Conservation (phyloP, 108 stramenopile species). For the Craspedostauros australis region DNA sequence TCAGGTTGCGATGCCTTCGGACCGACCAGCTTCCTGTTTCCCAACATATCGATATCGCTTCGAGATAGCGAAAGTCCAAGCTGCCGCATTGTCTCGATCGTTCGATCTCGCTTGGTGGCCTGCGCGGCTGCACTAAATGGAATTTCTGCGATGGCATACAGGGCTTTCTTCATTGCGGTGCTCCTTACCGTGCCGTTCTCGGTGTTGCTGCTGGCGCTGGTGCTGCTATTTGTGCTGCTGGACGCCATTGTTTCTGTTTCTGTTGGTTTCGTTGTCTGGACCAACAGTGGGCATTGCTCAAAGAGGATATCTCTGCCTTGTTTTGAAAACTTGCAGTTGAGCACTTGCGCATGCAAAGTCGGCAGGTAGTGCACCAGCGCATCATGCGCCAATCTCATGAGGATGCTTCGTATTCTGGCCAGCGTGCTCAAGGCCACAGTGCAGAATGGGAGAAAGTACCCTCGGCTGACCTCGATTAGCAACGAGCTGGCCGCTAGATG, state of each 20-base stretch:
- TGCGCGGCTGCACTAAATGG: too few relatives aligned
- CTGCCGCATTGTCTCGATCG: too few relatives aligned
- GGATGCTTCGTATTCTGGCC: slow-evolving; percentile 27
- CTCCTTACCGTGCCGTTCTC: too few relatives aligned
- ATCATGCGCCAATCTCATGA: slow-evolving; percentile 19
- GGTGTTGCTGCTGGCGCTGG: neutral
- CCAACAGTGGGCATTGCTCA: neutral
- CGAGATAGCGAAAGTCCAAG: too few relatives aligned
- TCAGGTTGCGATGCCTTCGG: too few relatives aligned
- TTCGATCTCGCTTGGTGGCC: too few relatives aligned
- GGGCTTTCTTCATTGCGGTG: too few relatives aligned
- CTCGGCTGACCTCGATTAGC: slow-evolving; percentile 49
- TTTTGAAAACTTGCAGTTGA: neutral
- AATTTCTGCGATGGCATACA: too few relatives aligned
- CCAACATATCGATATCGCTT: too few relatives aligned
- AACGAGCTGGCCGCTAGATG: slow-evolving; percentile 47
- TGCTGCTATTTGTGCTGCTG: slow-evolving; percentile 1
- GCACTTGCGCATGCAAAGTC: neutral
- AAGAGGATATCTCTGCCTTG: neutral
- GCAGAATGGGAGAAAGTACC: slow-evolving; percentile 70
- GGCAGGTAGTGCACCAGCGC: slow-evolving; percentile 4
- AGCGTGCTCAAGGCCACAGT: slow-evolving; percentile 47
- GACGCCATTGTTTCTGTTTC: neutral
- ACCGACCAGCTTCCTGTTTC: too few relatives aligned
- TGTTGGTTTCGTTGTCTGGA: neutral